phyloP scores from a whole-genome alignment of 768 basidiomycete species.

The Amanita rimosa region DNA sequence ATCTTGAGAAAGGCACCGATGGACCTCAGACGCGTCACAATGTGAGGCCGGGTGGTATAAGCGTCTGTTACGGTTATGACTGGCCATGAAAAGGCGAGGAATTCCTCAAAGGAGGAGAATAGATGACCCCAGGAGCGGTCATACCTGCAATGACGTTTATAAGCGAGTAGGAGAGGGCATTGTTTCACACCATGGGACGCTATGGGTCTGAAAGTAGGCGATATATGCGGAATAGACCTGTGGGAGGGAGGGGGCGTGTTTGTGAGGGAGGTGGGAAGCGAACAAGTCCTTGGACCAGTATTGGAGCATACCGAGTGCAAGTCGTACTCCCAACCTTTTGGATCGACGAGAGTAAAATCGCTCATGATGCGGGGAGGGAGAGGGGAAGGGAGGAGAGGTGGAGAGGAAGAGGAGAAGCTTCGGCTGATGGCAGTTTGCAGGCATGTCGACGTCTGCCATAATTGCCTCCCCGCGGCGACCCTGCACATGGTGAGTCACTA shows the following conservation, averaged over 20 bases:
- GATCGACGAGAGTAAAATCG: conserved; percentile 65
- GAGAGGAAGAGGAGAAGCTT: not conserved
- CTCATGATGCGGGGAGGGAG: conserved; percentile 26
- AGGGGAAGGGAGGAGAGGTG: not conserved
- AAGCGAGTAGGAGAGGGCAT: conserved; percentile 3
- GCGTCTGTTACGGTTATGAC: conserved; percentile 66
- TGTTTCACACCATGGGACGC: conserved; percentile 46
- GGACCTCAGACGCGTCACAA: conserved; percentile 65
- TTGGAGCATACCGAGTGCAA: conserved; percentile 71
- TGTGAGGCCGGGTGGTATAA: conserved; percentile 62
- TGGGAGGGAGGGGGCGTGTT: not conserved
- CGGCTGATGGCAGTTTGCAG: not conserved
- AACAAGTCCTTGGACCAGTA: conserved; percentile 16
- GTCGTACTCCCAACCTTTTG: conserved; percentile 72
- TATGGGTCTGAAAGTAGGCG: conserved; percentile 64
- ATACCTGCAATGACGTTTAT: conserved; percentile 35
- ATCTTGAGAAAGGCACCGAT: conserved; percentile 72
- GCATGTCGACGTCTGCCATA: no score
- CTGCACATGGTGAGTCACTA: no score
- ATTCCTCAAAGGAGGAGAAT: conserved; percentile 71
- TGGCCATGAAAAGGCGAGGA: conserved; percentile 78
- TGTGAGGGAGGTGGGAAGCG: not conserved
- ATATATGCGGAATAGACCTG: conserved; percentile 68
- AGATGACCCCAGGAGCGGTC: conserved; percentile 72
- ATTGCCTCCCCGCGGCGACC: no score